Base-by-base conservation (phyloP, 306 rosid genomes). In the Acacia acuminata region DNA sequence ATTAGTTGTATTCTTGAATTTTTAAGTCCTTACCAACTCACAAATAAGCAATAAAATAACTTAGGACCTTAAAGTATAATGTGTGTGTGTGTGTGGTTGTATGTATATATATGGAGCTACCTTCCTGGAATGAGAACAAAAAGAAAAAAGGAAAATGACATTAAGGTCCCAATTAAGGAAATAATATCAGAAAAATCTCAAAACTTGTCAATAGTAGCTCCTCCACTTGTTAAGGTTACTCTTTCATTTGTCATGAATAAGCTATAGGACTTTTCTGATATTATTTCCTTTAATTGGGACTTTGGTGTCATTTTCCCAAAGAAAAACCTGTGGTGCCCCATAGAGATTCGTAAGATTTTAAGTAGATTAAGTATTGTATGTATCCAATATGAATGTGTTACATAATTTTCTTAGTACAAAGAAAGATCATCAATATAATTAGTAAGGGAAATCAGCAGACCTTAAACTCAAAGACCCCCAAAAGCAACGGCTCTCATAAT, bases 1-100 rank as follows among this genome's bases (percentile, higher is more conserved):
- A 66, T 58, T 73, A 36, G 58, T 48, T 67, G 53, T 87, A 51
- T 60, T 73, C 67, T 65, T 69, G 16, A 16, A 55, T 25, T 70
- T 67, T 34, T 36, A 12, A 67, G 16, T 61, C 27, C 64, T 71
- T 72, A 55, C 11, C 71, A 69, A 72, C 72, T 65, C 63, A 27
- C 34, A 40, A 9, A 65, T 64, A 44, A 13, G 19, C 8, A 55
- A 55, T 61, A 25, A 50, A 73, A 9, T 27, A 16, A 50, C 30
- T 8, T 14, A 36, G 65, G 65, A 7, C 30, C 25, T 58, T 55
- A 55, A 19, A 20, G 12, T 56, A 8, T 56, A 56, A n/a, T 56
- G 1, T n/a, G 12, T 25, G 9, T n/a, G 12, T 25, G 9, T 60
- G 24, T 24, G 24, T 7, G 60, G 9, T 22, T 58, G 22, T 10